Base-by-base conservation (phyloP, 2,329 filamentous ascomycete species). In the Arthroderma sp. region DNA sequence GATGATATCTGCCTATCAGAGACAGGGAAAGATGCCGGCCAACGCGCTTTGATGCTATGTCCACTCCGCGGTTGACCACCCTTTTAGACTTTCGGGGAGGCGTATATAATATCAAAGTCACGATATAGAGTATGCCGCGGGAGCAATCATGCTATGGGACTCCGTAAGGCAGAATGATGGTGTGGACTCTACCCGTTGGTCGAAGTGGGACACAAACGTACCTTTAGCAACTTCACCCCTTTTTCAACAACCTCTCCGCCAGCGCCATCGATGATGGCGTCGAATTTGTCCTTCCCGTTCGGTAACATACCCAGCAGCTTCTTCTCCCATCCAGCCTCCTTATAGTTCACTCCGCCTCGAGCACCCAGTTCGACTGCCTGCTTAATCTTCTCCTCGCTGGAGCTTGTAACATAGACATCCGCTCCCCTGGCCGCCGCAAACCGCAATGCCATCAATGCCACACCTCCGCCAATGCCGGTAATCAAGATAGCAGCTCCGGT, bases 391-490 rank as follows among this genome's bases (percentile, higher is more conserved):
- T 80, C 83, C 62, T 81, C 72, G 61, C 82, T 84, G 7, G 87
- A 84, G 57, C 84, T 88, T 1, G 85, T 91, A 57, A 95, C 89
- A 67, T 79, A 95, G n/a, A 91, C 86, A 68, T 84, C 82, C 65
- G 85, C 82, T 38, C 89, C 87, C 62, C 82, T 74, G 8, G 82
- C 88, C 11, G 85, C 82, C 9, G 82, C 90, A 72, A 95, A 95
- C 69, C 88, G 79, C 64, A 96, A 74, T 4, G 81, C 86, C 76
- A 88, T 85, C 57, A 96, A 75, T 35, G 91, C 91, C 0, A 96
- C 91, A 44, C 91, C 91, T 37, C 91, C 91, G 0, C 91, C 91
- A 70, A 97, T 94, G 0, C 91, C 91, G 3, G 91, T 96, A 43
- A 97, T 74, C 33, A 97, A 75, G 2, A 97, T 77, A 67, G 94